phyloP scores from a whole-genome alignment of 75 land plant species.

The Picea glauca region DNA sequence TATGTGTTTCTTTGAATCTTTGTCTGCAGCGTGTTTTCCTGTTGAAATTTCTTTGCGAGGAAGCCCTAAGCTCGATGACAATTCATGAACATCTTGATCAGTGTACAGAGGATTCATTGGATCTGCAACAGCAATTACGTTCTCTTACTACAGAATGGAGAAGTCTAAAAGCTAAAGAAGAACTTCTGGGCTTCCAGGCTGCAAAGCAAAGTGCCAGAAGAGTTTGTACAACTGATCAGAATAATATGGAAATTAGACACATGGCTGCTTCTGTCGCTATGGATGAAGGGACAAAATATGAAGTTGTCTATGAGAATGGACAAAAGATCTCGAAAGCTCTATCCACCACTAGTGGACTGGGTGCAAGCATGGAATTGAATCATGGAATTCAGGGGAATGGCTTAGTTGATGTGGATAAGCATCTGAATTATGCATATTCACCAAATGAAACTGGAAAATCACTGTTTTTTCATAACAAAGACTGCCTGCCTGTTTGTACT shows the following conservation, averaged over 20 bases:
- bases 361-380: background rate
- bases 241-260: background rate
- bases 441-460: background rate
- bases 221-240: background rate
- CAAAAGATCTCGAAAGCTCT: background rate
- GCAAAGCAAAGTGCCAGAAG: slow-evolving; percentile 17
- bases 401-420: background rate
- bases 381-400: slow-evolving; percentile 8
- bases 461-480: background rate
- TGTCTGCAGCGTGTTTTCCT: slow-evolving; percentile 64
- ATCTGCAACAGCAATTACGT: slow-evolving; percentile 78
- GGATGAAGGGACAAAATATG: background rate
- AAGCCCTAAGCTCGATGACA: slow-evolving; percentile 57
- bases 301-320: slow-evolving; percentile 1
- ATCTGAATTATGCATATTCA: background rate
- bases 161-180: slow-evolving; percentile 45
- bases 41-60: slow-evolving; percentile 84
- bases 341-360: background rate
- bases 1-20: background rate
- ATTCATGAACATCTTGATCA: slow-evolving; percentile 82
- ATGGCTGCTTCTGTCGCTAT: too few species aligned
- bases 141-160: slow-evolving; percentile 45
- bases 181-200: slow-evolving; percentile 16
- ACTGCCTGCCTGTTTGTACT: background rate
- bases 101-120: slow-evolving; percentile 56